Percentiles rank a stretch among this genome's conserved stretches.
Conservation (phyloP, 2,329 filamentous ascomycete species). For the Cercospora nicotianae region DNA sequence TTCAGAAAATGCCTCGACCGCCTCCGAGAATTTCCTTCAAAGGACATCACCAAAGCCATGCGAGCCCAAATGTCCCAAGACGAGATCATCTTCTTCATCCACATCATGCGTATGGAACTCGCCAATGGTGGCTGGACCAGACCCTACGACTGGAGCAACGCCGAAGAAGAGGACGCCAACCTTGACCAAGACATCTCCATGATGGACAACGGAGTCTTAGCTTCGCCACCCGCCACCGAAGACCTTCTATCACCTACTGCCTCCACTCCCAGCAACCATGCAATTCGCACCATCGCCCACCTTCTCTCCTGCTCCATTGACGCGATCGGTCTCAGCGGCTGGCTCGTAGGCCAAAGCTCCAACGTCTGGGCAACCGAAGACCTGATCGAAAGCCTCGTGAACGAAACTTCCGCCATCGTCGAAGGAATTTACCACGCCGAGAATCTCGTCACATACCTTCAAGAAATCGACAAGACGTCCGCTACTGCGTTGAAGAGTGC, state of each 20-base stretch:
- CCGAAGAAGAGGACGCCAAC: slow-evolving; percentile 40
- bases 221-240: slow-evolving; percentile 24
- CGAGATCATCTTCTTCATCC: slow-evolving; percentile 70
- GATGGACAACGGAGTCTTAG: slow-evolving; percentile 48
- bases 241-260: slow-evolving; percentile 38
- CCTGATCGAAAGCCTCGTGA: slow-evolving; percentile 16
- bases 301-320: slow-evolving; percentile 73
- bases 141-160: slow-evolving; percentile 61
- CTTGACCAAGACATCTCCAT: slow-evolving; percentile 61
- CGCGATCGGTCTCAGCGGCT: slow-evolving; percentile 71
- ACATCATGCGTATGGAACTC: slow-evolving; percentile 70
- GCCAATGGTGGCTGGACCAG: slow-evolving; percentile 74
- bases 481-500: slow-evolving; percentile 1
- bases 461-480: slow-evolving; percentile 16
- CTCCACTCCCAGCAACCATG: slow-evolving; percentile 60
- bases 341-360: slow-evolving; percentile 62
- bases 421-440: slow-evolving; percentile 19
- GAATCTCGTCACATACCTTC: slow-evolving; percentile 16
- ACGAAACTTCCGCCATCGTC: slow-evolving; percentile 19
- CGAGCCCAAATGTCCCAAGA: slow-evolving; percentile 58
- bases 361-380: slow-evolving; percentile 17
- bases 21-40: slow-evolving; percentile 64
- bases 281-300: slow-evolving; percentile 69
- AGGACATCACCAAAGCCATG: slow-evolving; percentile 62
- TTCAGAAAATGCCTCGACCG: slow-evolving; percentile 69